Evolutionary conservation across 805 yeast genomes (phyloP).

Genomic region (Starmerella cellae): DNA sequence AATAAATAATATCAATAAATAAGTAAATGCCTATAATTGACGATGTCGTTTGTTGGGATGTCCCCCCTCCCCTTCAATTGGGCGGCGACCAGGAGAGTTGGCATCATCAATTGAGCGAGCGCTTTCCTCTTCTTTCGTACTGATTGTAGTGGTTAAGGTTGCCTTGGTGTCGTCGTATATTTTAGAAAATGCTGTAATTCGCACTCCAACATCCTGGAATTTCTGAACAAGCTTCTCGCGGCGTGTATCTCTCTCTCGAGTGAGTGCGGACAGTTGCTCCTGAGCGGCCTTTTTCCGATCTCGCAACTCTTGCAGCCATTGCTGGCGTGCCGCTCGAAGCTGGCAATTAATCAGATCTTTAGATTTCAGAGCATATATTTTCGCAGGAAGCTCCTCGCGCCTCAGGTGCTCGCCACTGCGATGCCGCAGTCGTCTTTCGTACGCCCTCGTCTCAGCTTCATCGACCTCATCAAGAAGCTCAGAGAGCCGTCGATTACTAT

Average conservation of each 20-base stretch:
- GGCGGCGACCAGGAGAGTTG: no score
- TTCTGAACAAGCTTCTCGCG: neutral
- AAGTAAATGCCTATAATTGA: no score
- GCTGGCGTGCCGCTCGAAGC: conserved; percentile 3
- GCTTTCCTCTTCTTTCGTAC: no score
- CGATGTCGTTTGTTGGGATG: no score
- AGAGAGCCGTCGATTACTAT: neutral
- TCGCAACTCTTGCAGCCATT: conserved; percentile 9
- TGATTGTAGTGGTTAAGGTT: no score
- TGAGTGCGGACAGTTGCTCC: neutral
- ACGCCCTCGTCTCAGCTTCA: neutral
- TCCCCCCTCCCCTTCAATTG: no score
- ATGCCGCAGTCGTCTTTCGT: neutral
- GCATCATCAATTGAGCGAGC: no score
- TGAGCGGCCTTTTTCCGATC: neutral
- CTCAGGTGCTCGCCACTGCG: neutral
- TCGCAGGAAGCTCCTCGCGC: conserved; percentile 7
- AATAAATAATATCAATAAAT: no score
- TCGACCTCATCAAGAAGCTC: neutral
- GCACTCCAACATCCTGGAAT: neutral
- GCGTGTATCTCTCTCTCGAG: neutral
- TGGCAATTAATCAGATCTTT: conserved; percentile 9
- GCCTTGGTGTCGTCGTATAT: neutral
- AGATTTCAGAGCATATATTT: conserved; percentile 1
- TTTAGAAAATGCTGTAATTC: neutral